Percentiles rank a stretch among this genome's conserved stretches.
Conservation (phyloP, 2,329 filamentous ascomycete genomes). For the Ilyonectria destructans region DNA sequence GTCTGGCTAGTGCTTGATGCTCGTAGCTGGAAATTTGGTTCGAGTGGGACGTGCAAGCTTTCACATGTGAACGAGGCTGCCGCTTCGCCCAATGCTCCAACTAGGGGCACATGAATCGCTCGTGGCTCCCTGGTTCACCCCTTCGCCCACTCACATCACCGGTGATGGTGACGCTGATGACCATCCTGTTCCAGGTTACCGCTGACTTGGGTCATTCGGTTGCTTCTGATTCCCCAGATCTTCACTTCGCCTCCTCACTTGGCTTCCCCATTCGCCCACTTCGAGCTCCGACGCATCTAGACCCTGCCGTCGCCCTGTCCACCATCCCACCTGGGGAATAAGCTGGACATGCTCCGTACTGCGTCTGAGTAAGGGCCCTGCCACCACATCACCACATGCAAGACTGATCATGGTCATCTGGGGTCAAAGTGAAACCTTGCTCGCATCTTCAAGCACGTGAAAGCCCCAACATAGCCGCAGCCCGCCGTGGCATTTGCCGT, state of each 20-base stretch:
- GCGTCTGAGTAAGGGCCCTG: slow-evolving; percentile 20
- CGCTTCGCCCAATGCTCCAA: slow-evolving; percentile 1
- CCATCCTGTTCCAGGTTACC: slow-evolving; percentile 22
- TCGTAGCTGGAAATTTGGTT: neutral
- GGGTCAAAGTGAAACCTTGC: slow-evolving; percentile 9
- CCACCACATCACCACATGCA: neutral
- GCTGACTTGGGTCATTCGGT: slow-evolving; percentile 27
- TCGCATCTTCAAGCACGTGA: slow-evolving; percentile 28
- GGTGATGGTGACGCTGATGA: slow-evolving; percentile 23
- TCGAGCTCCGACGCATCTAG: neutral
- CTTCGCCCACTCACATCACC: slow-evolving; percentile 20
- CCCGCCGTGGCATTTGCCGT: slow-evolving; percentile 22
- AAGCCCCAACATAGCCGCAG: slow-evolving; percentile 27
- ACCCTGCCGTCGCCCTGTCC: slow-evolving; percentile 16
- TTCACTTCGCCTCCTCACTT: slow-evolving; percentile 16
- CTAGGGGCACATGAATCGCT: slow-evolving; percentile 29
- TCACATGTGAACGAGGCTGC: slow-evolving; percentile 34
- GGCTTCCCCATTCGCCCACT: slow-evolving; percentile 7
- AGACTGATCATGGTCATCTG: slow-evolving; percentile 19
- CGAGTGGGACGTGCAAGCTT: slow-evolving; percentile 4
- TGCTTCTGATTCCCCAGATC: slow-evolving; percentile 20
- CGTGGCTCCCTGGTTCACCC: slow-evolving; percentile 10
- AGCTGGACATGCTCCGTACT: neutral
- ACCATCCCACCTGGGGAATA: slow-evolving; percentile 12
- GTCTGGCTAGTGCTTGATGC: neutral